Base-by-base conservation (phyloP, 179 eudicot species). In the Vitellaria paradoxa region DNA sequence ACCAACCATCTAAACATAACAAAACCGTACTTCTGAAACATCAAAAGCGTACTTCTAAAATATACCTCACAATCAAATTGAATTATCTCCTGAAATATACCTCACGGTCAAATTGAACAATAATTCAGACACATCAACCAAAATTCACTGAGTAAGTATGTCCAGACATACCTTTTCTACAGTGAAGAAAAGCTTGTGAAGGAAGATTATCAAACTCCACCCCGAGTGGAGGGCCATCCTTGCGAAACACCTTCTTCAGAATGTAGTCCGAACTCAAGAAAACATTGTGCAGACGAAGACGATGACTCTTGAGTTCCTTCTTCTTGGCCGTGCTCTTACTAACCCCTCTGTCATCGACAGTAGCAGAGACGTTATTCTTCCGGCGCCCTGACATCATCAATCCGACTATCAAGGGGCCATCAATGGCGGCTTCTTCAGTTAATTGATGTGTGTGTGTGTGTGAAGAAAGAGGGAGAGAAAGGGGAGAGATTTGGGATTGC, bases 161-260 rank as follows among this genome's bases (percentile, higher is more conserved):
- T 3, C 46, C 30, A 74, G 18, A 1, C 26, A 67, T 40, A 67
- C 81, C 82, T 67, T 74, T 73, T 62, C 70, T 65, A 77, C 82
- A 76, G 56, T 23, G 62, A 0, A 18, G 83, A 76, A 86, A 88
- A 69, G 92, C 85, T 11, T 83, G 53, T 1, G 90, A 60, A 12
- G 98, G 98, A 74, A 86, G 87, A 77, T 82, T 17, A 84, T 89
- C 97, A 75, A 96, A 93, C 79, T 87, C 87, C 18, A 70, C 77
- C 4, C 98, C 99, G 15, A 95, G 96, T 2, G 87, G 82, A 42
- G 99, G 97, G 14, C 98, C 97, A 24, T 93, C 96, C 82, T 93
- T 89, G 66, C 99, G 78, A 72, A 91, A 93, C 61, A 90, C 82
- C 85, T 88, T 90, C 72, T 78, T 71, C 74, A 88, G 72, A 62